Conservation (phyloP, 1,139 yeast species). For the Dujonia santamariae region DNA sequence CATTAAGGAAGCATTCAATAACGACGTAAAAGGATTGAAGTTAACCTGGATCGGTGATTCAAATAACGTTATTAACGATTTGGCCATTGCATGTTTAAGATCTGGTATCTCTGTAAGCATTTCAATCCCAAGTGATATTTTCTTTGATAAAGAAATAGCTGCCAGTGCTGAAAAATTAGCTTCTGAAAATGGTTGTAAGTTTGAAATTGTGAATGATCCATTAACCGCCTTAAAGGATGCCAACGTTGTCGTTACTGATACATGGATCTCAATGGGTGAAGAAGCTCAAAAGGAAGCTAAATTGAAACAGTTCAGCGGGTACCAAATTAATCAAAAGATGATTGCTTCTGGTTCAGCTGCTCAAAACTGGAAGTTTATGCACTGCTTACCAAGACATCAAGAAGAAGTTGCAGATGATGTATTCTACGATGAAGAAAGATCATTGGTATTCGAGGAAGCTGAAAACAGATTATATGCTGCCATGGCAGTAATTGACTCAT, state of each 20-base stretch:
- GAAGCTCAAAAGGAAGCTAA: conserved; percentile 73
- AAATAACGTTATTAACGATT: conserved; percentile 90
- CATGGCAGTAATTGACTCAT: conserved; percentile 86
- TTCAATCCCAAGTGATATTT: conserved; percentile 76
- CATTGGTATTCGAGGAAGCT: conserved; percentile 91
- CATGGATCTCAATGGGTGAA: conserved; percentile 98
- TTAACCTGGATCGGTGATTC: conserved; percentile 97
- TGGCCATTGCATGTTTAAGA: conserved; percentile 86
- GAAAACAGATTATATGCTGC: conserved; percentile 96
- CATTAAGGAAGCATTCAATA: conserved; percentile 71
- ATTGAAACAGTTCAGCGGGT: conserved; percentile 78
- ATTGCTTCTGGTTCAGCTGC: conserved; percentile 55
- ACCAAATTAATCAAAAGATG: conserved; percentile 73
- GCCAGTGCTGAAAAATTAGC: conserved; percentile 55
- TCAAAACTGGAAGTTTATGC: conserved; percentile 86
- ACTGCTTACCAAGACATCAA: conserved; percentile 90
- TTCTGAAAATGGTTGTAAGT: conserved; percentile 47
- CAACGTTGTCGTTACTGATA: conserved; percentile 88
- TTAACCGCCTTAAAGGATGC: conserved; percentile 67
- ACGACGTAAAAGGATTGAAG: conserved; percentile 56
- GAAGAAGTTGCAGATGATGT: conserved; percentile 95
- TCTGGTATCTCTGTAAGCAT: conserved; percentile 80
- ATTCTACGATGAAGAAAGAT: conserved; percentile 69
- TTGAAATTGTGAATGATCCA: conserved; percentile 74
- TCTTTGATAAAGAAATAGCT: conserved; percentile 57